Percentiles rank a stretch among this genome's conserved stretches.
These are phyloP conservation scores for Fusarium sp. DNA, from an alignment of 2,329 filamentous ascomycete genomes.

Conservation along the genomic window DNA sequence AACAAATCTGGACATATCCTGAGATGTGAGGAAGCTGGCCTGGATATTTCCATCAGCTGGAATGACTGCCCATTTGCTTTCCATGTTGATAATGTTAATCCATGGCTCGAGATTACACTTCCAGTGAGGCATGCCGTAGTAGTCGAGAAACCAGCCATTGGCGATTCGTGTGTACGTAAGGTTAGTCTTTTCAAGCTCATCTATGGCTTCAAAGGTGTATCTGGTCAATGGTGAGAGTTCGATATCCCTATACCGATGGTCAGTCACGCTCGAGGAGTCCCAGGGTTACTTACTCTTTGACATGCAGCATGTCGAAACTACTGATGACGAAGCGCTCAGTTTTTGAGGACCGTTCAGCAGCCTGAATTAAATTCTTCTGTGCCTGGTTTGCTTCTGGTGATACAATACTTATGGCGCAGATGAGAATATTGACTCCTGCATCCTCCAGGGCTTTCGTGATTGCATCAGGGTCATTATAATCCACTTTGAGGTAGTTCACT, in stretches of 20 bases:
- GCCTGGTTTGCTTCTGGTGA: slow-evolving; percentile 23
- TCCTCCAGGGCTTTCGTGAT: not conserved
- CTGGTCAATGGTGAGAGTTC: slow-evolving; percentile 26
- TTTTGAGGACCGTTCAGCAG: slow-evolving; percentile 3
- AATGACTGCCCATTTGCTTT: slow-evolving; percentile 35
- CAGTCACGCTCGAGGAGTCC: rapidly evolving
- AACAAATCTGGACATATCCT: slow-evolving; percentile 29
- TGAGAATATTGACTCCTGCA: slow-evolving; percentile 15
- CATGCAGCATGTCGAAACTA: slow-evolving; percentile 37
- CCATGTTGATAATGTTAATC: slow-evolving; percentile 39
- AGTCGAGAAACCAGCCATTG: slow-evolving; percentile 42
- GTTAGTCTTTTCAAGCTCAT: slow-evolving; percentile 13
- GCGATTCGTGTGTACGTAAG: slow-evolving; percentile 28
- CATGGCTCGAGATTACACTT: slow-evolving; percentile 34
- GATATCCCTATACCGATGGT: slow-evolving; percentile 14
- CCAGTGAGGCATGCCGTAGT: slow-evolving; percentile 40
- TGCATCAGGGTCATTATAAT: not conserved
- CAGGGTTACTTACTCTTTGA: slow-evolving; percentile 7
- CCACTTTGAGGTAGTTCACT: slow-evolving; percentile 14
- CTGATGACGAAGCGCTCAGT: slow-evolving; percentile 34
- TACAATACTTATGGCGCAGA: slow-evolving; percentile 36
- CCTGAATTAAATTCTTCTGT: slow-evolving; percentile 30
- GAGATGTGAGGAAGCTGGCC: slow-evolving; percentile 36
- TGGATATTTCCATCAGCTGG: slow-evolving; percentile 18
- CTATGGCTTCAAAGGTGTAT: slow-evolving; percentile 39